Percentiles rank a stretch among this genome's conserved stretches.
These are phyloP conservation scores for Phyllosticta citriasiana DNA, from an alignment of 2,329 filamentous ascomycete species.

Conservation along the genomic window DNA sequence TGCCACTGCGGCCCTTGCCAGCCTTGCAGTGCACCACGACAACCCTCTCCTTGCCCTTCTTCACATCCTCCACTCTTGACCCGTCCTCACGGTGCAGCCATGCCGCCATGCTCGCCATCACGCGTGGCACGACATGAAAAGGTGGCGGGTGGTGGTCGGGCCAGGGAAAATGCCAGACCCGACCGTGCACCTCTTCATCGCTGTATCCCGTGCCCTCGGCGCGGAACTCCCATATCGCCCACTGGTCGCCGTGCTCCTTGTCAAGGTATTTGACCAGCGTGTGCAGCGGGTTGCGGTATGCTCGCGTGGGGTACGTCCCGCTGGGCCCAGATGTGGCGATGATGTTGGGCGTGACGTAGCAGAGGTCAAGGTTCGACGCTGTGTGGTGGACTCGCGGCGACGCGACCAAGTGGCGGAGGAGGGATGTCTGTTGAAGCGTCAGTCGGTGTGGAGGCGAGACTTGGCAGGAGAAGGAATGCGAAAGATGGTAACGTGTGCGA, in stretches of 20 bases:
- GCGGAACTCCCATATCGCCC: conserved; percentile 97
- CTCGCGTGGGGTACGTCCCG: conserved; percentile 78
- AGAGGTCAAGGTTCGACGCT: conserved; percentile 84
- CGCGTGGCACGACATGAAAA: conserved; percentile 76
- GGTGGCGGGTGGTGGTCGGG: conserved; percentile 96
- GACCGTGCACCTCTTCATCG: conserved; percentile 74
- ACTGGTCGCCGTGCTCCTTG: conserved; percentile 68
- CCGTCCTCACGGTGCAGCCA: conserved; percentile 49
- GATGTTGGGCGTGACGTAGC: conserved; percentile 83
- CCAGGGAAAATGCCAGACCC: conserved; percentile 88
- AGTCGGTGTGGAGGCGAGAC: background rate
- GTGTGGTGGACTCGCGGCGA: conserved; percentile 74
- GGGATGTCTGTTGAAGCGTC: conserved; percentile 21
- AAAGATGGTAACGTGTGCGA: background rate
- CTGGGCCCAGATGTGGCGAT: conserved; percentile 76
- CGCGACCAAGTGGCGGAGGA: conserved; percentile 85
- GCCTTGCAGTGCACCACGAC: conserved; percentile 95
- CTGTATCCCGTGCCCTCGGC: conserved; percentile 95
- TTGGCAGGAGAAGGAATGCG: background rate
- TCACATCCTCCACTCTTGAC: conserved; percentile 21
- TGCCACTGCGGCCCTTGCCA: conserved; percentile 88
- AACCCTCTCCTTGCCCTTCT: conserved; percentile 47
- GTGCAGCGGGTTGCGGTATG: conserved; percentile 88
- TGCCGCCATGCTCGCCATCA: conserved; percentile 85
- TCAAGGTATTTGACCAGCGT: conserved; percentile 82